A percentile compares a stretch with the other conserved stretches of the same genome.
phyloP scores from a whole-genome alignment of 2,329 filamentous ascomycete species.

The Colletotrichum godetiae region DNA sequence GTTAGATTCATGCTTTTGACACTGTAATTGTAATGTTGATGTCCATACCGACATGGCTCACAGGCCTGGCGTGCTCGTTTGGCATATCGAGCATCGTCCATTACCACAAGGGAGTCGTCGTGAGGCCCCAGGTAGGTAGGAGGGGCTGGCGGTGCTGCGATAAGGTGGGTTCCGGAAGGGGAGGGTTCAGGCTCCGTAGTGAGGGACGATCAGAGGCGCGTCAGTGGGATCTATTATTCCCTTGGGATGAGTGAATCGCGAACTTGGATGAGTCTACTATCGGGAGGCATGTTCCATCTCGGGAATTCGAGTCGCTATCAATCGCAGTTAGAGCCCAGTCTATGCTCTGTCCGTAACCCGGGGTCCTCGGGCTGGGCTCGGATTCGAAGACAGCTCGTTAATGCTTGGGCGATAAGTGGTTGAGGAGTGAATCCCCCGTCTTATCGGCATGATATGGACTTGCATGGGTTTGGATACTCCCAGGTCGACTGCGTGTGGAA shows the following conservation, averaged over 20 bases:
- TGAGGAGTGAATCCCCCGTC: neutral
- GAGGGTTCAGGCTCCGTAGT: neutral
- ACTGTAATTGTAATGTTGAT: neutral
- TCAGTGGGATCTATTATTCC: too few species aligned
- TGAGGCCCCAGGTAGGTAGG: neutral
- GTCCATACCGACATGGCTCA: conserved; percentile 16
- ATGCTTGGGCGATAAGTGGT: neutral
- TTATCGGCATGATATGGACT: neutral
- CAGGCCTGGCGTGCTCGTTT: conserved; percentile 27
- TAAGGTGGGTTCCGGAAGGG: neutral
- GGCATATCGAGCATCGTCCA: conserved; percentile 28
- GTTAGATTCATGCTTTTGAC: neutral
- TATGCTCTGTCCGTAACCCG: too few species aligned
- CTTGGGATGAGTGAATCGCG: neutral
- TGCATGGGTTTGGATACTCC: too few species aligned
- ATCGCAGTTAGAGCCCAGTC: too few species aligned
- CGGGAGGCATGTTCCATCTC: neutral
- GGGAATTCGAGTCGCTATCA: neutral
- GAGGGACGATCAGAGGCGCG: neutral
- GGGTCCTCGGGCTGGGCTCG: neutral
- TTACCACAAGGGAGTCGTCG: neutral
- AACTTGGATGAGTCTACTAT: neutral
- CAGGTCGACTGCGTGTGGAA: neutral
- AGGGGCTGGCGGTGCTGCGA: neutral
- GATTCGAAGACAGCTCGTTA: neutral